Percentiles rank a stretch among this genome's conserved stretches.
Evolutionary conservation across 1,284 basidiomycete species (phyloP).

Genomic region (Tilletia indica): DNA sequence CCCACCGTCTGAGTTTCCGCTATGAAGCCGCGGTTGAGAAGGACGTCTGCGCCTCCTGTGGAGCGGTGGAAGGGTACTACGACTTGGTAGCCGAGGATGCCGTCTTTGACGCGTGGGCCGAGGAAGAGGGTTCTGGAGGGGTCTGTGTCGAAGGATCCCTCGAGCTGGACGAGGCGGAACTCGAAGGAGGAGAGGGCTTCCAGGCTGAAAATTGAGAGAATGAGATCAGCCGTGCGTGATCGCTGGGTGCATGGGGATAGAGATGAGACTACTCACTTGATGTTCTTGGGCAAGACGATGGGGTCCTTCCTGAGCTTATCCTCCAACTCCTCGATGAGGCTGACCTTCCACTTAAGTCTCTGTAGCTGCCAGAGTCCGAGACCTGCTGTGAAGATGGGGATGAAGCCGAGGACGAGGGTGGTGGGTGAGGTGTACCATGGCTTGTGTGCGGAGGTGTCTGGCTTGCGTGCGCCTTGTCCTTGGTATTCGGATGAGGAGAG

Average conservation of each 20-base stretch:
- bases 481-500: conserved; percentile 15
- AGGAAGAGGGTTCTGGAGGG: conserved; percentile 71
- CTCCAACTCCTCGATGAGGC: conserved; percentile 88
- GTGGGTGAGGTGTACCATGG: conserved; percentile 50
- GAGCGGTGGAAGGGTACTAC: conserved; percentile 78
- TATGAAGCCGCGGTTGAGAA: conserved; percentile 78
- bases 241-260: neutral
- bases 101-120: conserved; percentile 81
- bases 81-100: conserved; percentile 80
- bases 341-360: conserved; percentile 90
- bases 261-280: conserved; percentile 69
- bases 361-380: conserved; percentile 89
- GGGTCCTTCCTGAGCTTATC: conserved; percentile 81
- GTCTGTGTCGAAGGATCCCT: conserved; percentile 64
- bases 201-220: conserved; percentile 20
- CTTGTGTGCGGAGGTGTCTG: neutral
- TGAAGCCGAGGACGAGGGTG: conserved; percentile 71
- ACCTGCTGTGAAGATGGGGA: conserved; percentile 86
- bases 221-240: neutral
- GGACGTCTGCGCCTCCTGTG: conserved; percentile 65
- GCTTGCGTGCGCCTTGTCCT: conserved; percentile 8
- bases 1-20: conserved; percentile 58
- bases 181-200: conserved; percentile 42
- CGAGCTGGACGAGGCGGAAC: conserved; percentile 42
- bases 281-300: conserved; percentile 73